phyloP scores from a whole-genome alignment of 1,284 basidiomycete genomes.

The Rhodotorula sp. region DNA sequence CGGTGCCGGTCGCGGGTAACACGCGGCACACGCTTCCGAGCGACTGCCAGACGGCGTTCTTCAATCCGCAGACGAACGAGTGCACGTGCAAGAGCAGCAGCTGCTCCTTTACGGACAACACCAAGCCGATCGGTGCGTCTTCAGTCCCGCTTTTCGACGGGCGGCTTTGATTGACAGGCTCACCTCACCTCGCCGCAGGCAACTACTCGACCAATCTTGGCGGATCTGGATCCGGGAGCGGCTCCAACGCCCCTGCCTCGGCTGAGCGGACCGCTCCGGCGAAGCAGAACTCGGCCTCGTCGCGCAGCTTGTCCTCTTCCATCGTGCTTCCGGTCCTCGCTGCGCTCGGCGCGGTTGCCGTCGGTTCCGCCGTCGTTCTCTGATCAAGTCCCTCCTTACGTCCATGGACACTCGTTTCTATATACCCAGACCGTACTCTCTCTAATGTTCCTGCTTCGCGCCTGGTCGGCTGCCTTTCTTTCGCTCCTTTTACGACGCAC shows the following conservation, averaged over 20 bases:
- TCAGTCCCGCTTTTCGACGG: background rate
- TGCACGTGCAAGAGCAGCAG: constrained; percentile 62
- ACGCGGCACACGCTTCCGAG: constrained; percentile 54
- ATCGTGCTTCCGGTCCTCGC: background rate
- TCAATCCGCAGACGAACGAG: constrained; percentile 63
- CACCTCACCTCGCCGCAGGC: background rate
- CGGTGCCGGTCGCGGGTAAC: constrained; percentile 55
- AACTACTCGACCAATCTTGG: constrained; percentile 31
- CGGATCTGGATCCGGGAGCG: background rate
- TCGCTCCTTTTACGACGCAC: background rate
- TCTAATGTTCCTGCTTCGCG: too few species aligned
- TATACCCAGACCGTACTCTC: too few species aligned
- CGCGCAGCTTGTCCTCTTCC: background rate
- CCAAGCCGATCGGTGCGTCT: constrained; percentile 59
- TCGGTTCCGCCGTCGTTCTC: background rate
- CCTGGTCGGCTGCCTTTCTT: background rate
- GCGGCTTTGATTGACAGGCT: too few species aligned
- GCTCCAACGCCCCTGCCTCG: background rate
- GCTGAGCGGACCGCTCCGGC: constrained; percentile 12
- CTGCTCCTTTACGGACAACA: constrained; percentile 64
- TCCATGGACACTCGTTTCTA: background rate
- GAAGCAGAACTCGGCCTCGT: constrained; percentile 10
- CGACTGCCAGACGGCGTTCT: constrained; percentile 67
- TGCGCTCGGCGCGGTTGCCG: background rate
- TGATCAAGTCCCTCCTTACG: background rate